Evolutionary conservation across 208 protist genomes (phyloP), one percentile per base, ranked within the genome.

Genomic region (Wallacemonas sp.): DNA sequence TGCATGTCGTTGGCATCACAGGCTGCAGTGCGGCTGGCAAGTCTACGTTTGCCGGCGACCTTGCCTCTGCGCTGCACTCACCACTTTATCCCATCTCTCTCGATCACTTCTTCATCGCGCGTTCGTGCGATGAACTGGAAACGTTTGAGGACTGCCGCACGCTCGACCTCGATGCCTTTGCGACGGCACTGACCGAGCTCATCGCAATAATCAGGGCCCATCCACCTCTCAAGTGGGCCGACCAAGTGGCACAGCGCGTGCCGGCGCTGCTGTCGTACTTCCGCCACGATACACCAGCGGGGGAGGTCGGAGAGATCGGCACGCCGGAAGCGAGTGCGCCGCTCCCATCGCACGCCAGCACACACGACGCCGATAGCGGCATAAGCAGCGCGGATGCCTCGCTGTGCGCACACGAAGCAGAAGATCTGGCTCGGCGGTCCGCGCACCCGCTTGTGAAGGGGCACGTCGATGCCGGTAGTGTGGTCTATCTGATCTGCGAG

Each of bases 11-110:
- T 33, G 83, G 76, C 27, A 58, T 89, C 21, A 38, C 67, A 9
- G 83, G 83, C 17, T 84, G 79, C 64, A 89, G 83, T 55, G 76
- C 74, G 9, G 83, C 73, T 0, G 83, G 83, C 19, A 89, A 89
- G 64, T 78, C 83, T 15, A 76, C 63, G 15, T 50, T 71, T 1
- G 76, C 83, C 1, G 60, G 73, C 15, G 76, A 66, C 0, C 69
- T 89, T 26, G 79, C 73, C 4, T 36, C 19, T 2, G 38, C 68
- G 0, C 65, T 89, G 1, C 27, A 52, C 58, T 83, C 79, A 9
- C 83, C 83, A 17, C 61, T 85, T 24, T 55, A 60, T n/a, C 79
- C 83, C n/a, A 72, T 89, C 27, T 54, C 59, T 32, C 68, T 84
- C 39, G 83, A 89, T 44, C 46, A 48, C 27, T 89, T 87, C 45